Percentiles rank a stretch among this genome's conserved stretches.
Conservation (phyloP, 2,329 filamentous ascomycete genomes). For the Geosmithia morbida region DNA sequence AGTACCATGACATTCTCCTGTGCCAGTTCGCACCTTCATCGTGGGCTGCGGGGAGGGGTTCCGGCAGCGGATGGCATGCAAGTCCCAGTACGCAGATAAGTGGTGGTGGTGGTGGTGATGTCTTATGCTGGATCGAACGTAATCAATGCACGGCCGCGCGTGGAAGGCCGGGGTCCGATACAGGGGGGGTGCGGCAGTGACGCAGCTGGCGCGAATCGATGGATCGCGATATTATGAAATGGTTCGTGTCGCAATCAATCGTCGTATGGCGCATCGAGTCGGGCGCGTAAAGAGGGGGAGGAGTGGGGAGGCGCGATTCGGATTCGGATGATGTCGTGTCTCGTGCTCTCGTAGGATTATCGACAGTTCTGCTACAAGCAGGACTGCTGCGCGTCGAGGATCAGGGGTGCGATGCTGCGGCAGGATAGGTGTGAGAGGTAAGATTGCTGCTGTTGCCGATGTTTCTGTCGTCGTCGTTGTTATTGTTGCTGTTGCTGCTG, state of each 20-base stretch:
- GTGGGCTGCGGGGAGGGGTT: conserved; percentile 4
- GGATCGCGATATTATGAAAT: background rate
- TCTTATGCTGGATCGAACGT: background rate
- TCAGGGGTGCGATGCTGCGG: background rate
- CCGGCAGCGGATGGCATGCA: too few relatives aligned
- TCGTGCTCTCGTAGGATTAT: too few relatives aligned
- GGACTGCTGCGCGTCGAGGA: background rate
- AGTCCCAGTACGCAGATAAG: too few relatives aligned
- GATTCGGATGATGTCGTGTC: background rate
- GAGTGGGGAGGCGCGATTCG: background rate
- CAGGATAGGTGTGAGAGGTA: too few relatives aligned
- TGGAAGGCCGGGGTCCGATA: background rate
- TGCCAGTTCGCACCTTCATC: conserved; percentile 20
- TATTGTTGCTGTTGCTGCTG: too few relatives aligned
- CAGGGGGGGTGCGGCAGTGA: background rate
- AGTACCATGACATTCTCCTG: background rate
- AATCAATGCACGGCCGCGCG: background rate
- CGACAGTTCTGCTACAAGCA: too few relatives aligned
- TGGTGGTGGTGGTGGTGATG: background rate
- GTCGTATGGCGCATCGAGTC: background rate
- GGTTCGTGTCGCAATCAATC: background rate
- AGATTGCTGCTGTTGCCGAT: too few relatives aligned
- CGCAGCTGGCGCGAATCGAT: background rate
- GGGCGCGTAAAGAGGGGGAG: too few relatives aligned
- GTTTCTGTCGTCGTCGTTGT: too few relatives aligned